Evolutionary conservation across 164 flowering plant genomes (phyloP).

Genomic region (Euptelea pleiosperma): DNA sequence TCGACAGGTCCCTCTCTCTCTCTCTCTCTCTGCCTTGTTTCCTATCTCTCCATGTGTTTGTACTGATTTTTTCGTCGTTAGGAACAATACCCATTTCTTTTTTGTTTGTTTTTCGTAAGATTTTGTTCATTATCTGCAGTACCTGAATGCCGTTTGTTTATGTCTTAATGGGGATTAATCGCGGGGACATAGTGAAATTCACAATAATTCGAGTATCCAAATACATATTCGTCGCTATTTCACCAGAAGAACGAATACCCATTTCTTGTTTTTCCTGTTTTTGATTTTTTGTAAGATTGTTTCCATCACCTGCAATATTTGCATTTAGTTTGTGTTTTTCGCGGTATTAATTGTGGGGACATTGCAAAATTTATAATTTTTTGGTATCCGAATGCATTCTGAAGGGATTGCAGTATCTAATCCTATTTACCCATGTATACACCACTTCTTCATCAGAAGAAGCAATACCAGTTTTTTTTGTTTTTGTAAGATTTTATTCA

Average conservation of each 20-base stretch:
- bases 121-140: background rate
- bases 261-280: background rate
- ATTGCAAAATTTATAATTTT: too few species aligned
- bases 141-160: background rate
- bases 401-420: too few species aligned
- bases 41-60: background rate
- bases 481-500: background rate
- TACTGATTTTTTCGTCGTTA: background rate
- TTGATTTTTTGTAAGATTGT: background rate
- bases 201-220: too few species aligned
- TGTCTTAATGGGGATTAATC: background rate
- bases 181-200: background rate
- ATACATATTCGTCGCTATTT: background rate
- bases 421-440: too few species aligned
- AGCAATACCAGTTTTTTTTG: too few species aligned
- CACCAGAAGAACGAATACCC: background rate
- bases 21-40: background rate
- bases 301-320: background rate
- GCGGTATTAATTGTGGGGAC: too few species aligned
- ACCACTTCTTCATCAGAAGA: too few species aligned
- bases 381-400: too few species aligned
- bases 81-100: conserved; percentile 8
- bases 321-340: background rate
- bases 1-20: conserved; percentile 41
- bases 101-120: background rate